Evolutionary conservation across 2,329 filamentous ascomycete genomes (phyloP), one percentile per base, ranked within the genome.

Genomic region (Penicillium hordei): DNA sequence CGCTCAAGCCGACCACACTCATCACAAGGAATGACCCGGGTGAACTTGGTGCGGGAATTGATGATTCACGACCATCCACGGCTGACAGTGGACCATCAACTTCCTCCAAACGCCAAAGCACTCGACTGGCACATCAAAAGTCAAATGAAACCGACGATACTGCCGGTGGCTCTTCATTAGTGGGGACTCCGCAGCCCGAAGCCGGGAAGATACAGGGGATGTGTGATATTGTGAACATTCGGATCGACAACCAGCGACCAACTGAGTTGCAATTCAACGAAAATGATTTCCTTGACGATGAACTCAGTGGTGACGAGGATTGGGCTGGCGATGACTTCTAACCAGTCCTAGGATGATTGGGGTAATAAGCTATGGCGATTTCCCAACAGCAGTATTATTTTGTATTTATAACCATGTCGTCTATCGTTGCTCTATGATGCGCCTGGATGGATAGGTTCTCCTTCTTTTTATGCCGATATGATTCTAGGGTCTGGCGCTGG

Each of bases 241-340:
- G 80, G 27, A 85, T 88, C 52, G 85, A 87, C 66, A 87, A 87
- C 63, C 80, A 83, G 62, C 80, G 85, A 7, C 85, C 85, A 1
- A 78, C 80, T 4, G 84, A 87, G 57, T 78, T 80, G 43, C 81
- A 85, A 44, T 84, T 80, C 65, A 81, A 79, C 27, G 85, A 86
- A 61, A 77, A 75, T 31, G 83, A 88, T 63, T 87, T 88, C 60
- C 75, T 86, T 2, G 84, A 87, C 62, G 80, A 79, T 23, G 85
- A 87, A 66, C 71, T 75, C 1, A 86, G 83, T 66, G 84, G 81
- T 4, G 85, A 88, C 65, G 84, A 85, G 58, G 85, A 87, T 60
- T 88, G 85, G 84, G 78, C 80, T 55, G 83, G 81, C 9, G 75
- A 78, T 40, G 79, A 81, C 39, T 55, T 65, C 27, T 66, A 71